Evolutionary conservation across 305 asterid species (phyloP).

Genomic region (Plantago coronopus): DNA sequence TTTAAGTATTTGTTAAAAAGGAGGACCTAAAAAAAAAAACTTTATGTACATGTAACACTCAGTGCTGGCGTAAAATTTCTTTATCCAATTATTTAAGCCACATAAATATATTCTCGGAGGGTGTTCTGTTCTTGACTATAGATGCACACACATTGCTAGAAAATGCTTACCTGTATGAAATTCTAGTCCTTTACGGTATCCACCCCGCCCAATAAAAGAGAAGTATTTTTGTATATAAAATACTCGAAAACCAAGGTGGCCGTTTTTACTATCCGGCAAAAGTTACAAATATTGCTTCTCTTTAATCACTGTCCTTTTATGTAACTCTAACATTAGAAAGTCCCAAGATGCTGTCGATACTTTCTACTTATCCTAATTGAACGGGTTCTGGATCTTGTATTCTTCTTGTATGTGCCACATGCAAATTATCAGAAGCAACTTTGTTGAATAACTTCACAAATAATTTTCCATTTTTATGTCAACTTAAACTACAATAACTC

Average conservation of each 20-base stretch:
- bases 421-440: constrained; percentile 1
- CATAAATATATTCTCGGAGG: not conserved
- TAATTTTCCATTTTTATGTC: constrained; percentile 3
- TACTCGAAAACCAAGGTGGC: not conserved
- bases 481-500: not conserved
- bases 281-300: constrained; percentile 13
- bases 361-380: constrained; percentile 9
- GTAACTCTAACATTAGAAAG: constrained; percentile 20
- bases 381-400: not conserved
- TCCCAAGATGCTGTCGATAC: constrained; percentile 16
- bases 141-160: constrained; percentile 14
- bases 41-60: constrained; percentile 4
- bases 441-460: constrained; percentile 14
- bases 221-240: not conserved
- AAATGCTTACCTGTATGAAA: constrained; percentile 14
- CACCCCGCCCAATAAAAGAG: constrained; percentile 12
- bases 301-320: constrained; percentile 18
- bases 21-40: constrained; percentile 18
- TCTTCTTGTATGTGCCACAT: constrained; percentile 12
- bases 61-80: constrained; percentile 8
- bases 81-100: not conserved
- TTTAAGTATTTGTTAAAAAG: constrained; percentile 23
- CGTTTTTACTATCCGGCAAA: not conserved
- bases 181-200: constrained; percentile 1
- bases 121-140: not conserved